These are phyloP conservation scores for Clonostachys rosea DNA, from an alignment of 2,329 filamentous ascomycete species.

Conservation along the genomic window DNA sequence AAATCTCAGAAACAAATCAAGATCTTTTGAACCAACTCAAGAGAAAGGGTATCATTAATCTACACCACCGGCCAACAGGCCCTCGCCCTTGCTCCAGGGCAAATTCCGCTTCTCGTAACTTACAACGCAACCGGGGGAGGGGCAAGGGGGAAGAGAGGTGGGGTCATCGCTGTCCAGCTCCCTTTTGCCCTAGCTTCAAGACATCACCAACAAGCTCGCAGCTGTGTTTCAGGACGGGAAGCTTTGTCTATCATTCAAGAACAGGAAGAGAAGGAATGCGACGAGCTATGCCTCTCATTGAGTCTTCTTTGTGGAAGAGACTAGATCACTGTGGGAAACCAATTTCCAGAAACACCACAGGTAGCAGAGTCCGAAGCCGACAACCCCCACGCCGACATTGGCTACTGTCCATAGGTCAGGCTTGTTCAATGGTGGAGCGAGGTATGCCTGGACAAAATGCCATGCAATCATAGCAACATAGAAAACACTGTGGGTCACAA, in stretches of 20 bases:
- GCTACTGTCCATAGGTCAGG: slow-evolving; percentile 93
- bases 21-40: too few relatives aligned
- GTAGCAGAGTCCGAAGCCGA: slow-evolving; percentile 83
- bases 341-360: slow-evolving; percentile 81
- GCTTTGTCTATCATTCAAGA: too few relatives aligned
- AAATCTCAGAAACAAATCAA: too few relatives aligned
- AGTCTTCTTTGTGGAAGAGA: slow-evolving; percentile 33
- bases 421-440: slow-evolving; percentile 67
- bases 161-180: neutral
- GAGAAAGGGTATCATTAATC: too few relatives aligned
- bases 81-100: too few relatives aligned
- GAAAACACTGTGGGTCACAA: slow-evolving; percentile 67
- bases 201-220: too few relatives aligned
- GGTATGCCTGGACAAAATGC: slow-evolving; percentile 71
- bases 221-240: too few relatives aligned
- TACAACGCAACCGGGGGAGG: too few relatives aligned
- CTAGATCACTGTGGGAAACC: slow-evolving; percentile 51
- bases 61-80: too few relatives aligned
- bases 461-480: slow-evolving; percentile 76
- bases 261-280: neutral
- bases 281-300: slow-evolving; percentile 1
- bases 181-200: neutral
- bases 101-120: too few relatives aligned
- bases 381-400: slow-evolving; percentile 82
- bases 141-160: too few relatives aligned